Base-by-base conservation (phyloP, 108 stramenopile species). In the Pseudonitzschia pungens region DNA sequence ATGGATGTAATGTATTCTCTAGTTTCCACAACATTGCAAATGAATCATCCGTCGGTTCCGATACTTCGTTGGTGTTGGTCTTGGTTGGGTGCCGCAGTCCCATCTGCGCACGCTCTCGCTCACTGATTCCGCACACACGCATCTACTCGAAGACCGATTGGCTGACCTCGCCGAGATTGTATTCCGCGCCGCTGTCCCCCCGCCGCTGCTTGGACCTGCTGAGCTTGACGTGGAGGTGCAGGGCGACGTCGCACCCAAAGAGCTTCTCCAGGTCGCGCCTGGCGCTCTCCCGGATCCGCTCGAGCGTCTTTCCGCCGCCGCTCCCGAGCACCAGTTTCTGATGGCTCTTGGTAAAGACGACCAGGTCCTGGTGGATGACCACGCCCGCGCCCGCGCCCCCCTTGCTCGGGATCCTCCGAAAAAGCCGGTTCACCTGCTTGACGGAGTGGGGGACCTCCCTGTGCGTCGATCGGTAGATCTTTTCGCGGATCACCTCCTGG, bases 401-500 rank as follows among this genome's bases (percentile, higher is more conserved):
- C 24, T 78, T 50, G 52, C 7, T 53, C 22, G 59, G 64, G 45
- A 72, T 75, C 77, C 27, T 78, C 29, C 55, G 65, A 66, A 42
- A 76, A 32, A 72, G 20, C 29, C 73, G 60, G 45, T 73, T 75
- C 43, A 66, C 67, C 40, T 77, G 72, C 57, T 64, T 27, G 2
- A 68, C 67, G 51, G 70, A 65, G 33, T 82, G 77, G 14, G 78
- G 78, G 24, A 79, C 78, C 54, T 54, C 53, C 95, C 79, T 77
- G 80, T 97, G 94, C 70, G 93, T 76, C 75, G 87, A 82, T 65
- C 91, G 73, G 72, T 93, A 96, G 26, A 96, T 79, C 57, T 93
- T 92, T 76, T 97, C 96, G n/a, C 92, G 86, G 54, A 97, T 77
- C 21, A 97, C 75, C 62, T 97, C 93, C 78, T 93, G 86, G 21